A percentile compares a stretch with the other conserved stretches of the same genome.
phyloP scores from a whole-genome alignment of 805 yeast species.

The Hanseniaspora pseudoguilliermondii region DNA sequence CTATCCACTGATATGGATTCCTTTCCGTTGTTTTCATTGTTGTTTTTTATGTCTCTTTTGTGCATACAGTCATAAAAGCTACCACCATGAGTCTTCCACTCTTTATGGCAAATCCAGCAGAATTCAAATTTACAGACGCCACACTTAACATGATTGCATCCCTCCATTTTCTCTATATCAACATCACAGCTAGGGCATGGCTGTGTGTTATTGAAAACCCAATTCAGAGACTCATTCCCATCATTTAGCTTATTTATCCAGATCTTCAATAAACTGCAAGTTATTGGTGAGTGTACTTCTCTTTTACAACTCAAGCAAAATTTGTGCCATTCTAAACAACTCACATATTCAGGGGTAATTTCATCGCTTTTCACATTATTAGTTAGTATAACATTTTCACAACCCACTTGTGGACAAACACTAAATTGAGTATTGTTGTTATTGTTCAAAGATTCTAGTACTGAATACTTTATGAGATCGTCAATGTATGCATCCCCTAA shows the following conservation, averaged over 20 bases:
- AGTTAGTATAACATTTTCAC: conserved; percentile 35
- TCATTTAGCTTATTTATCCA: conserved; percentile 77
- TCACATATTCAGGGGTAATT: conserved; percentile 33
- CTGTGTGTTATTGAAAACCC: conserved; percentile 78
- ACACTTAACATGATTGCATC: conserved; percentile 95
- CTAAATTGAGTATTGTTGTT: conserved; percentile 26
- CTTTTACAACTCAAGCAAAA: conserved; percentile 69
- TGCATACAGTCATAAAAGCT: conserved; percentile 56
- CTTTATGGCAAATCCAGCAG: conserved; percentile 83
- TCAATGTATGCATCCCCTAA: conserved; percentile 21
- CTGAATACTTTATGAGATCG: conserved; percentile 35
- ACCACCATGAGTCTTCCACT: conserved; percentile 60
- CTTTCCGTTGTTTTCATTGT: conserved; percentile 24
- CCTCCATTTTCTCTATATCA: conserved; percentile 84
- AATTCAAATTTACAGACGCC: conserved; percentile 63
- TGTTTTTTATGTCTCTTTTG: conserved; percentile 30
- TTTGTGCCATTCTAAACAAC: conserved; percentile 51
- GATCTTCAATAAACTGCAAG: conserved; percentile 50
- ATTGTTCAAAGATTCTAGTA: conserved; percentile 36
- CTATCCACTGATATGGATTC: conserved; percentile 35
- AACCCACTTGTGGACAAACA: conserved; percentile 83
- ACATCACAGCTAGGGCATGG: conserved; percentile 73
- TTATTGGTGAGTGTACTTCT: conserved; percentile 75
- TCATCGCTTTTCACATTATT: conserved; percentile 18
- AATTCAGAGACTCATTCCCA: conserved; percentile 76